Base-by-base conservation (phyloP, 352 stramenopile genomes). In the Phytophthora podocarpi region DNA sequence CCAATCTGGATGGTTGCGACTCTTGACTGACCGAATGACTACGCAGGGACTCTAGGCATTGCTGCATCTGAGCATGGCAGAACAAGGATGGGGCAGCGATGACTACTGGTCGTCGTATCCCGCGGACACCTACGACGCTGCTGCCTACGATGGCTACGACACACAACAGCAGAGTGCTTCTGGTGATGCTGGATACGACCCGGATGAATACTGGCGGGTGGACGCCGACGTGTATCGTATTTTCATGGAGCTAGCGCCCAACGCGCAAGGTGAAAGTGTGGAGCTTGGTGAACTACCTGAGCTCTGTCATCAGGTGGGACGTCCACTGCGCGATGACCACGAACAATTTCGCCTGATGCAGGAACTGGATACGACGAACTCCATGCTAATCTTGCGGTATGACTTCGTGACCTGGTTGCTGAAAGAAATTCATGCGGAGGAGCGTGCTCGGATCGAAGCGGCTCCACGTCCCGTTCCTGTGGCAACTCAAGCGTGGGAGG, bases 351-450 rank as follows among this genome's bases (percentile, higher is more conserved):
- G 62, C 2, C 63, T 87, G 18, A 76, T 90, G 76, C 59, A 43
- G 18, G 72, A 79, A 42, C 67, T 92, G 27, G 80, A 92, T 51
- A 82, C 74, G 39, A 73, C 71, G 8, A 87, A 86, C 54, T 52
- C 70, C 13, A 89, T 92, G 80, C 34, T 72, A 3, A 74, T 92
- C 27, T 42, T 74, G 30, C 70, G 82, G 10, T 61, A 74, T 23
- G 76, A 80, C 50, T 85, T 90, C 50, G 72, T 76, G 20, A n/a
- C 46, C 15, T 90, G 82, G 82, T 46, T 87, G 34, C 55, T 88
- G 9, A 35, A 64, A 5, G 75, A 84, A 24, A 43, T 81, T 42
- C 57, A 70, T 11, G 36, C 63, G 2, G 16, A 58, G 0, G 66
- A 84, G 28, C 58, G 40, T 4, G 59, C 71, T 35, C 34, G 51